These are phyloP conservation scores for Fusarium denticulatum DNA, from an alignment of 2,329 filamentous ascomycete genomes.

Conservation along the genomic window DNA sequence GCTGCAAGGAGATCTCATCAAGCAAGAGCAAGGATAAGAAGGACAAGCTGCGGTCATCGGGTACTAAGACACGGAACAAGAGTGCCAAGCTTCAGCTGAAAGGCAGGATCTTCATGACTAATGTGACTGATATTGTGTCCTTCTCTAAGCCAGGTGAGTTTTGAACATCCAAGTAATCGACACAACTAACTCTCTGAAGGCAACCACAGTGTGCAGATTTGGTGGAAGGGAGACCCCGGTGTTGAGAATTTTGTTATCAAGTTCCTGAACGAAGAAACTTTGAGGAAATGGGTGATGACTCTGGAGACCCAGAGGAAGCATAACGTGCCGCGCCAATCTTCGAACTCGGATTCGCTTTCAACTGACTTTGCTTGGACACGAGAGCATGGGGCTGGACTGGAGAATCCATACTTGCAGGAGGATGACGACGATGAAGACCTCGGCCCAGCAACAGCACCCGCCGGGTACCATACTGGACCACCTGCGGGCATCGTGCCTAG, in stretches of 20 bases:
- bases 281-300: constrained; percentile 90
- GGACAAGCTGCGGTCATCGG: constrained; percentile 66
- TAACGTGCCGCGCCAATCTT: constrained; percentile 60
- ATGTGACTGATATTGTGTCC: constrained; percentile 93
- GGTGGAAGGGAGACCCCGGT: constrained; percentile 96
- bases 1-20: constrained; percentile 92
- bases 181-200: constrained; percentile 62
- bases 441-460: constrained; percentile 49
- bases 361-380: constrained; percentile 86
- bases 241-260: constrained; percentile 97
- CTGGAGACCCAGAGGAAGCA: constrained; percentile 80
- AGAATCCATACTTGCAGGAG: constrained; percentile 82
- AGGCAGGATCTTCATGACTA: constrained; percentile 98
- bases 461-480: constrained; percentile 49
- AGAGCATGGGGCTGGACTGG: constrained; percentile 70
- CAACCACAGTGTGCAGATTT: constrained; percentile 95
- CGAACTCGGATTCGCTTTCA: constrained; percentile 61
- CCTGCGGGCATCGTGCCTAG: constrained; percentile 44
- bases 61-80: constrained; percentile 68
- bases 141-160: constrained; percentile 84
- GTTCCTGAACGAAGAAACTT: constrained; percentile 88
- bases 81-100: constrained; percentile 92
- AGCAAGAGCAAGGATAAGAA: constrained; percentile 85
- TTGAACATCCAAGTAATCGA: not conserved
- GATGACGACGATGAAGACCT: constrained; percentile 68